A percentile compares a stretch with the other conserved stretches of the same genome.
Conservation (phyloP, 1,284 basidiomycete species). For the Leccinum glutinopallens region DNA sequence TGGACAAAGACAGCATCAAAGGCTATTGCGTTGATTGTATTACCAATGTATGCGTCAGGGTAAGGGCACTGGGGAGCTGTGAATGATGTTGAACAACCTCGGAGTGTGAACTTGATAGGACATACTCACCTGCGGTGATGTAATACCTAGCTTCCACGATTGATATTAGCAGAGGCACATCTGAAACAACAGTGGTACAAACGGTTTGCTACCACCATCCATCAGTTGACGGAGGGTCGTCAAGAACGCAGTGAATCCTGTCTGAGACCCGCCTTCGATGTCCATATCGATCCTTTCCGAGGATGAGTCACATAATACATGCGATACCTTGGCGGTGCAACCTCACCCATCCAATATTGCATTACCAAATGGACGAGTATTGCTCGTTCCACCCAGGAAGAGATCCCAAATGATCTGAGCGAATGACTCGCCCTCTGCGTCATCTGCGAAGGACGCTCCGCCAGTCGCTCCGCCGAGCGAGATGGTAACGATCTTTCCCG, state of each 20-base stretch:
- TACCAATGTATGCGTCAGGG: constrained; percentile 60
- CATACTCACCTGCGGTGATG: constrained; percentile 46
- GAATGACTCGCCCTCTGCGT: constrained; percentile 53
- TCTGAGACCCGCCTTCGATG: constrained; percentile 60
- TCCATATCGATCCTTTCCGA: constrained; percentile 59
- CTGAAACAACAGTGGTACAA: constrained; percentile 16
- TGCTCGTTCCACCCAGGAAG: constrained; percentile 55
- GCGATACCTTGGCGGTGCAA: neutral
- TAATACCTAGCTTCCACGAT: constrained; percentile 49
- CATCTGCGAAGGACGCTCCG: constrained; percentile 48
- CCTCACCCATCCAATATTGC: constrained; percentile 66
- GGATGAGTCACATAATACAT: constrained; percentile 3
- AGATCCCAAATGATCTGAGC: constrained; percentile 66
- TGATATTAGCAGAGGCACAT: constrained; percentile 9
- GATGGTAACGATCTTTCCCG: constrained; percentile 67
- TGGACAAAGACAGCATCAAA: constrained; percentile 71
- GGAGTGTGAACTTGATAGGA: neutral
- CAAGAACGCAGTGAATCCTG: constrained; percentile 58
- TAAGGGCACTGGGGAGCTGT: constrained; percentile 64
- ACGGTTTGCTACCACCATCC: constrained; percentile 53
- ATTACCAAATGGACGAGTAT: constrained; percentile 59
- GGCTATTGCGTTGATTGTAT: constrained; percentile 53
- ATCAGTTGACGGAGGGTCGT: constrained; percentile 52
- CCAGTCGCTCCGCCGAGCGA: constrained; percentile 67
- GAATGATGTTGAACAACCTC: neutral